Evolutionary conservation across 805 yeast species (phyloP).

Genomic region (Starmerella stigmatis): DNA sequence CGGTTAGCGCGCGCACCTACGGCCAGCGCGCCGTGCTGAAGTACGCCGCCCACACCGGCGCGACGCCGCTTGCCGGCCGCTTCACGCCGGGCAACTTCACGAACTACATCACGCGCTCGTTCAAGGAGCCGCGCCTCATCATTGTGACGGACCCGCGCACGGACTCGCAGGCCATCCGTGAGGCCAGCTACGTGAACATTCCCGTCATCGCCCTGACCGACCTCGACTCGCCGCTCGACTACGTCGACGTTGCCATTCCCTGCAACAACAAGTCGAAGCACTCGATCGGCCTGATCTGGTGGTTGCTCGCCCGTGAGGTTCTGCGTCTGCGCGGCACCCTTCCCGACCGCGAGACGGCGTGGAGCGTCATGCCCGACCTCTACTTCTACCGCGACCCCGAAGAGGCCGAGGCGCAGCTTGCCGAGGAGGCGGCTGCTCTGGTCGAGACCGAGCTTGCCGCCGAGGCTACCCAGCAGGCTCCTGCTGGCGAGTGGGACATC

Average conservation of each 20-base stretch:
- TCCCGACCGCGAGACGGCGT: constrained; percentile 90
- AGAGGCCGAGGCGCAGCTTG: constrained; percentile 78
- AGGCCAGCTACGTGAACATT: constrained; percentile 98
- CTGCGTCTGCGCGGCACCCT: constrained; percentile 96
- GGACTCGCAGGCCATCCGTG: constrained; percentile 99
- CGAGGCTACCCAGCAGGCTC: constrained; percentile 20
- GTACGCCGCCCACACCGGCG: constrained; percentile 99
- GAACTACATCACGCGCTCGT: constrained; percentile 98
- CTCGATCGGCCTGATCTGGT: constrained; percentile 99
- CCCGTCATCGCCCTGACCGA: constrained; percentile 99
- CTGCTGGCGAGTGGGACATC: constrained; percentile 38
- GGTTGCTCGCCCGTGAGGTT: constrained; percentile 98
- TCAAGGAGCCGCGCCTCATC: constrained; percentile 99
- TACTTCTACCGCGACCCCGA: constrained; percentile 99
- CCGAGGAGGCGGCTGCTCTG: constrained; percentile 55
- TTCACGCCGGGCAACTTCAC: constrained; percentile 99
- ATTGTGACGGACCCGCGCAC: constrained; percentile 99
- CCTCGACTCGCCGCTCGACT: constrained; percentile 98
- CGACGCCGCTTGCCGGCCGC: constrained; percentile 99
- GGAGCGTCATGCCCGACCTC: constrained; percentile 99
- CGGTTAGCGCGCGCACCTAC: constrained; percentile 96
- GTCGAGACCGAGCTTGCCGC: constrained; percentile 55
- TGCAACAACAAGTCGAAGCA: constrained; percentile 99
- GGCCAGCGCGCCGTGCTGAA: constrained; percentile 99
- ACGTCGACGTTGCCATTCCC: constrained; percentile 99